Conservation (phyloP, 768 basidiomycete species). For the Exidia glandulosa region DNA sequence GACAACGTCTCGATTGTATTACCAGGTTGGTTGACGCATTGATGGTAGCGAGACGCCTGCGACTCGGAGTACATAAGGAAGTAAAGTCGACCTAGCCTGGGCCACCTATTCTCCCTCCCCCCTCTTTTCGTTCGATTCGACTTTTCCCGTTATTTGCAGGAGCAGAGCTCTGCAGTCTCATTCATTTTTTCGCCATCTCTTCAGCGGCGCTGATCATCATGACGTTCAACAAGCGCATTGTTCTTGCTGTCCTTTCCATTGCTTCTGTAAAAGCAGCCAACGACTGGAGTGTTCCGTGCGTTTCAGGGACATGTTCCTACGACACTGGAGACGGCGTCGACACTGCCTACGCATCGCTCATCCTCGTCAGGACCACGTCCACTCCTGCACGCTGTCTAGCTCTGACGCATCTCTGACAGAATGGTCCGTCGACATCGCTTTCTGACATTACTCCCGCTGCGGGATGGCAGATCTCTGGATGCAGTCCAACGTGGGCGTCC, state of each 20-base stretch:
- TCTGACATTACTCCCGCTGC: neutral
- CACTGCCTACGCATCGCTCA: neutral
- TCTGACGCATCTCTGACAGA: neutral
- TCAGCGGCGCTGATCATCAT: neutral
- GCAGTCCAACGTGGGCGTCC: neutral
- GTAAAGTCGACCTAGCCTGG: too few species aligned
- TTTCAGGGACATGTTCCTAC: conserved; percentile 3
- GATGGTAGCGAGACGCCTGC: too few species aligned
- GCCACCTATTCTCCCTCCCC: too few species aligned
- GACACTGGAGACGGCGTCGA: conserved; percentile 3
- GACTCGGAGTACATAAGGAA: too few species aligned
- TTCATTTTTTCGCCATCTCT: too few species aligned
- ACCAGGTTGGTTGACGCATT: too few species aligned
- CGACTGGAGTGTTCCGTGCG: conserved; percentile 2
- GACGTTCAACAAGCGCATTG: neutral
- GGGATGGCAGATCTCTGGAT: neutral
- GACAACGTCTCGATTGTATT: too few species aligned
- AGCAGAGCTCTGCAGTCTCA: too few species aligned
- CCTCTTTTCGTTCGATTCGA: too few species aligned
- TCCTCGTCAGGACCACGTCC: neutral
- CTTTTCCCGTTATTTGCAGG: too few species aligned
- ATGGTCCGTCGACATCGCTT: neutral
- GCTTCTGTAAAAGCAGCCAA: neutral
- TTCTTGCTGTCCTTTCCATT: neutral
- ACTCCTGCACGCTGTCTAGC: neutral